phyloP scores from a whole-genome alignment of 176 grass and related monocot species.

The Eleusine indica region DNA sequence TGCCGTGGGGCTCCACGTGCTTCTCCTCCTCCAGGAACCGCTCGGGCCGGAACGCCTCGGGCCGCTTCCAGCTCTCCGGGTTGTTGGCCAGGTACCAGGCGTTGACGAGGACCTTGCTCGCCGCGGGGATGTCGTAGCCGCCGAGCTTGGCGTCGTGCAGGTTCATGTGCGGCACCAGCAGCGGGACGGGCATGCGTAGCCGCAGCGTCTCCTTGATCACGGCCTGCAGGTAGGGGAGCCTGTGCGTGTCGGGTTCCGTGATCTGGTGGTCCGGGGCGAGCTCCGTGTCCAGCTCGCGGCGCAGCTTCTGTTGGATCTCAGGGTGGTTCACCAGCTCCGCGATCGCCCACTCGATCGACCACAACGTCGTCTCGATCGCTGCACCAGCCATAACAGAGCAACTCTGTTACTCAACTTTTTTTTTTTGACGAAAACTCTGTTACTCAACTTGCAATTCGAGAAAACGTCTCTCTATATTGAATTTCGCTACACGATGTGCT shows the following conservation, averaged over 20 bases:
- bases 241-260: slow-evolving; percentile 71
- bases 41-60: slow-evolving; percentile 78
- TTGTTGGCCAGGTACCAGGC: slow-evolving; percentile 84
- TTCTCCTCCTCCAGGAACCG: slow-evolving; percentile 80
- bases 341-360: slow-evolving; percentile 98
- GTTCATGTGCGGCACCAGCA: slow-evolving; percentile 88
- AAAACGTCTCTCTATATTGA: neutral
- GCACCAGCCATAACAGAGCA: slow-evolving; percentile 39
- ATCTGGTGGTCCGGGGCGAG: slow-evolving; percentile 53
- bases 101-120: slow-evolving; percentile 85
- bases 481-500: neutral
- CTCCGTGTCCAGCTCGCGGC: slow-evolving; percentile 61
- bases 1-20: slow-evolving; percentile 73
- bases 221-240: slow-evolving; percentile 73
- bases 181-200: slow-evolving; percentile 78
- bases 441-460: neutral
- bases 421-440: too few species aligned
- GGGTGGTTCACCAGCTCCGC: slow-evolving; percentile 97
- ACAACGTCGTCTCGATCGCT: slow-evolving; percentile 98
- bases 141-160: slow-evolving; percentile 75
- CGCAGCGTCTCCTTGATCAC: slow-evolving; percentile 88
- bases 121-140: slow-evolving; percentile 75
- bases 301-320: slow-evolving; percentile 70
- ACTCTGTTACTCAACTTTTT: neutral
- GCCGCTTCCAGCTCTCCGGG: slow-evolving; percentile 58